Percentiles rank a stretch among this genome's conserved stretches.
Evolutionary conservation across 306 rosid genomes (phyloP).

Genomic region (Dicorynia guianensis): DNA sequence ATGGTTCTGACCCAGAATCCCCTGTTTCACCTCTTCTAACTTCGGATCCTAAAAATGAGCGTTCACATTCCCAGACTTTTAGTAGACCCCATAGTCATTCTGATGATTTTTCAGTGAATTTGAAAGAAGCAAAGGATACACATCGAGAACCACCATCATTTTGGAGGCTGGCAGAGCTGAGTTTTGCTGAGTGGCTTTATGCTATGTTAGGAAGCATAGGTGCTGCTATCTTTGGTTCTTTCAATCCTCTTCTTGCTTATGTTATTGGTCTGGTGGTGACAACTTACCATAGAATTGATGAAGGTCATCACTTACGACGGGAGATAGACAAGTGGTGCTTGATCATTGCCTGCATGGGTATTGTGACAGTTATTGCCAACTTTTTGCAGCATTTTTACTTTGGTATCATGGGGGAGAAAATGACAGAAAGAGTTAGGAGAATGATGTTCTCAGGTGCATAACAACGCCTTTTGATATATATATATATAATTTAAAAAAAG

Average conservation of each 20-base stretch:
- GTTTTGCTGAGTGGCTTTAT: constrained; percentile 98
- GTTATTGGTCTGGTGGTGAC: constrained; percentile 90
- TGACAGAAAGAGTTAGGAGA: constrained; percentile 99
- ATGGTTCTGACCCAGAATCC: constrained; percentile 98
- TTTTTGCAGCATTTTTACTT: constrained; percentile 99
- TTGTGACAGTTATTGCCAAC: constrained; percentile 96
- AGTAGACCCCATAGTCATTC: constrained; percentile 91
- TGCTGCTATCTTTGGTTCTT: constrained; percentile 98
- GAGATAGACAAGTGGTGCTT: constrained; percentile 95
- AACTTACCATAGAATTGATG: constrained; percentile 63
- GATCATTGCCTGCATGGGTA: constrained; percentile 97
- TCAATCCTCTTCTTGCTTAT: constrained; percentile 98
- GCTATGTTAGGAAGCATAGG: constrained; percentile 97
- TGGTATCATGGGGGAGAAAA: constrained; percentile 99
- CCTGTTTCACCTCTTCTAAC: constrained; percentile 95
- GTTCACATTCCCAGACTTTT: constrained; percentile 98
- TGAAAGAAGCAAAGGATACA: constrained; percentile 55
- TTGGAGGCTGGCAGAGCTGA: constrained; percentile 97
- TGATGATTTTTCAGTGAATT: constrained; percentile 67
- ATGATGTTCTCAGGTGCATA: constrained; percentile 98
- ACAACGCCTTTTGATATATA: constrained; percentile 35
- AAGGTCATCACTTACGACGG: constrained; percentile 45
- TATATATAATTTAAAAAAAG: constrained; percentile 18
- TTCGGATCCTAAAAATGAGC: constrained; percentile 97
- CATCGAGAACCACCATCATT: constrained; percentile 78